Base-by-base conservation (phyloP, 805 yeast species). In the Sugiyamaella marilandica region DNA sequence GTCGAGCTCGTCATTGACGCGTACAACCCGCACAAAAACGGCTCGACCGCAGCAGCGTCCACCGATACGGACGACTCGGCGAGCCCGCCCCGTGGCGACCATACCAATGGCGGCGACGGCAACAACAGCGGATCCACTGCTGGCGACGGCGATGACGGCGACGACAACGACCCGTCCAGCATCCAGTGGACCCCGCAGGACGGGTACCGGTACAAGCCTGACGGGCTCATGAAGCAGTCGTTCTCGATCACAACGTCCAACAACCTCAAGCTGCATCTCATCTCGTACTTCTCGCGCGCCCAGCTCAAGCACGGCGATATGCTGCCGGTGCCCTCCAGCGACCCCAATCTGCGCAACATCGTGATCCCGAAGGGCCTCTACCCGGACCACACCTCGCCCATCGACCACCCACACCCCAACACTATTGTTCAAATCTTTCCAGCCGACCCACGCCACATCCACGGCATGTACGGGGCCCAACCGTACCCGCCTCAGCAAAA, bases 161-260 rank as follows among this genome's bases (percentile, higher is more conserved):
- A 44, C n/a, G 55, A 47, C 7, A 45, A 49, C n/a, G 52, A 52
- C 9, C 33, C 39, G 1, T 11, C 41, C 8, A 34, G 41, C 43
- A 52, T 45, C 41, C 32, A 49, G 26, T 50, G 53, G 53, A 29
- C 51, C 24, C 44, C 51, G 47, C 63, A 62, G 1, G 71, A 69
- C 26, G 70, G 74, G 5, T 73, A 67, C 60, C 56, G 70, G 14
- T 73, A 74, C 62, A 76, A 78, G 59, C 65, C 71, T 2, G 70
- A 78, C 58, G 88, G 90, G 0, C 66, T 85, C 4, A 69, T 82
- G 59, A 85, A 85, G 62, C 87, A 83, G 65, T 78, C 84, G 31
- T 82, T 84, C 59, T 76, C 84, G 2, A 67, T 82, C 36, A 74
- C 79, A 7, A 76, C 84, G 7, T 70, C 74, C 24, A 77, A 74